Evolutionary conservation across 768 basidiomycete genomes (phyloP).

Genomic region (Boletus vermiculosoides): DNA sequence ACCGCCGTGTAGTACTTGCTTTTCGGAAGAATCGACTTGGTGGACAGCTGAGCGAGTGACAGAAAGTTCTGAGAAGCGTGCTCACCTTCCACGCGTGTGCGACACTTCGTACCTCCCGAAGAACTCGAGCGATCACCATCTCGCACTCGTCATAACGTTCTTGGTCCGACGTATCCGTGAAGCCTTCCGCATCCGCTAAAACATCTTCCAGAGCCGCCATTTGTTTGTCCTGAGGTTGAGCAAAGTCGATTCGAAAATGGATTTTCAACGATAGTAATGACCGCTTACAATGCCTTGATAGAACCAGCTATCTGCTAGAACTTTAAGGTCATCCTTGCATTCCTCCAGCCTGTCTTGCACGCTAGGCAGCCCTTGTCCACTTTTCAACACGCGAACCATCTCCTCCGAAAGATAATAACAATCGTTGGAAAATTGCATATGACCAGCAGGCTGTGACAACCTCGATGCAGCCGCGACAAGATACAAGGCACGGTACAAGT

Average conservation of each 20-base stretch:
- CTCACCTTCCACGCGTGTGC: conserved; percentile 74
- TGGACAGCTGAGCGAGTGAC: not conserved
- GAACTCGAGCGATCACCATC: conserved; percentile 56
- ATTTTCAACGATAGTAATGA: not conserved
- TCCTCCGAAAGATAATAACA: conserved; percentile 64
- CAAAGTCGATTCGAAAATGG: not conserved
- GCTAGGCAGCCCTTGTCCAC: conserved; percentile 29
- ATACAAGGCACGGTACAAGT: conserved; percentile 77
- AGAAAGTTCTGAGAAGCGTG: not conserved
- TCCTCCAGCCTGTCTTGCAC: conserved; percentile 52
- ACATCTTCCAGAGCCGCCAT: conserved; percentile 36
- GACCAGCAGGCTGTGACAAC: conserved; percentile 49
- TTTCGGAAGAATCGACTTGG: conserved; percentile 64
- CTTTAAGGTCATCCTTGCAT: conserved; percentile 47
- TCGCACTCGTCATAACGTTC: conserved; percentile 78
- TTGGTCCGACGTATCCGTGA: conserved; percentile 67
- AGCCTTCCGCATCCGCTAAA: conserved; percentile 58
- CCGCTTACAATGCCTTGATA: conserved; percentile 64
- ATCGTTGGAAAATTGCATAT: conserved; percentile 82
- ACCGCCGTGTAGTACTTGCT: conserved; percentile 70
- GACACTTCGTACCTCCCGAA: conserved; percentile 61
- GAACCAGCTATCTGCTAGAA: conserved; percentile 68
- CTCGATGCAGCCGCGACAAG: conserved; percentile 56
- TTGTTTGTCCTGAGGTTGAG: conserved; percentile 24
- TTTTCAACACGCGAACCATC: conserved; percentile 29